Conservation (phyloP, 768 basidiomycete genomes). For the Pleurotus tuber-regium region DNA sequence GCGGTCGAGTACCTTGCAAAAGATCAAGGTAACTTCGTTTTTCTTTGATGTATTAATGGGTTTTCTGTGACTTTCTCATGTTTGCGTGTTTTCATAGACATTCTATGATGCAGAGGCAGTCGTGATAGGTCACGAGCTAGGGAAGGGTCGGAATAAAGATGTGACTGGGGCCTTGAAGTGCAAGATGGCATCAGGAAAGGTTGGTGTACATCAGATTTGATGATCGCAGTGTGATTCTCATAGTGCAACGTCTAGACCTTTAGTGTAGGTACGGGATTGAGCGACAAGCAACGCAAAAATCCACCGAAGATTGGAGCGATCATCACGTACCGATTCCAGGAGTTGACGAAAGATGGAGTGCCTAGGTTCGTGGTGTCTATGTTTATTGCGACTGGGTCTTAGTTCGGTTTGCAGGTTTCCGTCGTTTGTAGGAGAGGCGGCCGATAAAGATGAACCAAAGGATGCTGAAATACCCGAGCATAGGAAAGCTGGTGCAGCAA, state of each 20-base stretch:
- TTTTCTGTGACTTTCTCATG: too few relatives aligned
- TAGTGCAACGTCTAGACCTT: conserved; percentile 37
- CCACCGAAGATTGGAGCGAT: conserved; percentile 57
- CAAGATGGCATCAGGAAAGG: conserved; percentile 62
- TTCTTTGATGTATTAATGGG: too few relatives aligned
- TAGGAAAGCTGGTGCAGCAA: conserved; percentile 20
- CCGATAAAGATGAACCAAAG: conserved; percentile 52
- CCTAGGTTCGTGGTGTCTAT: conserved; percentile 44
- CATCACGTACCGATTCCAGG: conserved; percentile 59
- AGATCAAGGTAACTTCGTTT: conserved; percentile 60
- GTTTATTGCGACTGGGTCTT: conserved; percentile 4
- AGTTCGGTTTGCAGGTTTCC: conserved; percentile 42
- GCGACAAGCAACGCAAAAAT: conserved; percentile 48
- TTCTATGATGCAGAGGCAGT: conserved; percentile 62
- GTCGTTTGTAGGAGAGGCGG: conserved; percentile 47
- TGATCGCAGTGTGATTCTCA: neutral
- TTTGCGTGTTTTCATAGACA: conserved; percentile 27
- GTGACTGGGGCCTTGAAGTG: conserved; percentile 50
- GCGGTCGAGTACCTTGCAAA: conserved; percentile 47
- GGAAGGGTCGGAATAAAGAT: conserved; percentile 50
- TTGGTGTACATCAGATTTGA: conserved; percentile 17
- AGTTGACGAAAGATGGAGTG: conserved; percentile 53
- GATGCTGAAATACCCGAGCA: conserved; percentile 52
- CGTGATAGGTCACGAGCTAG: conserved; percentile 55
- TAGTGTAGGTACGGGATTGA: conserved; percentile 54